Percentiles rank a stretch among this genome's conserved stretches.
These are phyloP conservation scores for Cardamine chenopodiifolia DNA, from an alignment of 345 rosid species.

Conservation along the genomic window DNA sequence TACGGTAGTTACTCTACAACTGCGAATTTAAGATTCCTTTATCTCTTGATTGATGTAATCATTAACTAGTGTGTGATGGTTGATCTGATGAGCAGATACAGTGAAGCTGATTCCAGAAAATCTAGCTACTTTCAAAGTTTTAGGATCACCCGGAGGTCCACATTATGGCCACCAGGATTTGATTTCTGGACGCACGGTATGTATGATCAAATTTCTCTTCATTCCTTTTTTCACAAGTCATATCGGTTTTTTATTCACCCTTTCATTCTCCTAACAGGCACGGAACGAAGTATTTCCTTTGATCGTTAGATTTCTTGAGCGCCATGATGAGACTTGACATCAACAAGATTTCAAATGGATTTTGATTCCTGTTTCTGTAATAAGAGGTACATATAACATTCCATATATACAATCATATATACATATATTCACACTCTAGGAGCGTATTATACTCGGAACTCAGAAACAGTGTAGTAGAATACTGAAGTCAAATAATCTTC, in stretches of 20 bases:
- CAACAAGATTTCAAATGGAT: not conserved
- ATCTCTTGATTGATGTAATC: not conserved
- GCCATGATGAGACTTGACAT: slow-evolving; percentile 53
- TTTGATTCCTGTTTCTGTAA: slow-evolving; percentile 20
- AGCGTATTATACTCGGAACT: not conserved
- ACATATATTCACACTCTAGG: not conserved
- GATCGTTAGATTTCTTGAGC: slow-evolving; percentile 56
- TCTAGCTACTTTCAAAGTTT: slow-evolving; percentile 62
- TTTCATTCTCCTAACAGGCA: slow-evolving; percentile 52
- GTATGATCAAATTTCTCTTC: slow-evolving; percentile 17
- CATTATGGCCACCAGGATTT: slow-evolving; percentile 88
- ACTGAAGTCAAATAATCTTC: not conserved
- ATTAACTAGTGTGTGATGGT: not conserved
- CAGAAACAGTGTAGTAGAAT: not conserved
- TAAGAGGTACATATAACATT: slow-evolving; percentile 12
- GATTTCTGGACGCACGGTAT: slow-evolving; percentile 68
- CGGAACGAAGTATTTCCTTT: slow-evolving; percentile 56
- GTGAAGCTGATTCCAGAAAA: slow-evolving; percentile 65
- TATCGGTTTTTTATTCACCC: not conserved
- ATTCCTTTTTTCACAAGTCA: not conserved
- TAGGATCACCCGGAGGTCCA: slow-evolving; percentile 77
- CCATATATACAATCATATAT: slow-evolving; percentile 6
- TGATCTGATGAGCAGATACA: slow-evolving; percentile 58
- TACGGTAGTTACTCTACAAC: slow-evolving; percentile 54
- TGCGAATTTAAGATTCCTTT: not conserved